Conservation (phyloP, 2,329 filamentous ascomycete species). For the Elsinoe batatas region DNA sequence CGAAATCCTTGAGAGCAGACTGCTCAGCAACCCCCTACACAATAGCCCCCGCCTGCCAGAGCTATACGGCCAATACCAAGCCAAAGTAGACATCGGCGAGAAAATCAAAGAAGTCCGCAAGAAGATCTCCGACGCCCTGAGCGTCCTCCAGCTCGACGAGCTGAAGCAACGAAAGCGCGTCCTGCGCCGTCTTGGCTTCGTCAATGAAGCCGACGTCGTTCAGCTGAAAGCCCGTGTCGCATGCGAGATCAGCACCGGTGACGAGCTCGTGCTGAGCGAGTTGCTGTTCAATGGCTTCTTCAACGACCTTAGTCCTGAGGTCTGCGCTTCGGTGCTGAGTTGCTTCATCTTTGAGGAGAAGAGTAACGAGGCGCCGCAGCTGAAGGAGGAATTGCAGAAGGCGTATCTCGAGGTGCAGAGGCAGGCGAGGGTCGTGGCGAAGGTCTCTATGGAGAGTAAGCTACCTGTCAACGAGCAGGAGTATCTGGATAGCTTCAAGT, state of each 20-base stretch:
- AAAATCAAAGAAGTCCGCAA: constrained; percentile 85
- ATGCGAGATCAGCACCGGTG: constrained; percentile 94
- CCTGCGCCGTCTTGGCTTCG: constrained; percentile 84
- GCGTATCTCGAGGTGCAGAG: constrained; percentile 77
- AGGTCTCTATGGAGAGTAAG: constrained; percentile 91
- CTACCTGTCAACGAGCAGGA: constrained; percentile 89
- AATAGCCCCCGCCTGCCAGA: constrained; percentile 75
- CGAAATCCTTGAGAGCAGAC: constrained; percentile 83
- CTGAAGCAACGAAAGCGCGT: constrained; percentile 94
- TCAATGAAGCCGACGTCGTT: constrained; percentile 90
- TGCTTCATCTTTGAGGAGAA: constrained; percentile 98
- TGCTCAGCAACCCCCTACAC: constrained; percentile 83
- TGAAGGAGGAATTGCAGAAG: constrained; percentile 78
- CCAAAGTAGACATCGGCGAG: constrained; percentile 64
- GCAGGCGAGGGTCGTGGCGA: constrained; percentile 80
- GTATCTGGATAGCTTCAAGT: constrained; percentile 82
- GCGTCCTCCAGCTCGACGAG: constrained; percentile 88
- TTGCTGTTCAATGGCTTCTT: constrained; percentile 96
- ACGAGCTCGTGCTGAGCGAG: constrained; percentile 87
- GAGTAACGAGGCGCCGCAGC: constrained; percentile 58
- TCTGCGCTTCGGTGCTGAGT: constrained; percentile 75
- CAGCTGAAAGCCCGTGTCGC: constrained; percentile 95
- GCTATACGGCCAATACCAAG: constrained; percentile 77
- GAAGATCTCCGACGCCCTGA: constrained; percentile 72
- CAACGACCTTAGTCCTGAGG: constrained; percentile 84